These are phyloP conservation scores for Leccinum broughii DNA, from an alignment of 768 basidiomycete species.

Conservation along the genomic window DNA sequence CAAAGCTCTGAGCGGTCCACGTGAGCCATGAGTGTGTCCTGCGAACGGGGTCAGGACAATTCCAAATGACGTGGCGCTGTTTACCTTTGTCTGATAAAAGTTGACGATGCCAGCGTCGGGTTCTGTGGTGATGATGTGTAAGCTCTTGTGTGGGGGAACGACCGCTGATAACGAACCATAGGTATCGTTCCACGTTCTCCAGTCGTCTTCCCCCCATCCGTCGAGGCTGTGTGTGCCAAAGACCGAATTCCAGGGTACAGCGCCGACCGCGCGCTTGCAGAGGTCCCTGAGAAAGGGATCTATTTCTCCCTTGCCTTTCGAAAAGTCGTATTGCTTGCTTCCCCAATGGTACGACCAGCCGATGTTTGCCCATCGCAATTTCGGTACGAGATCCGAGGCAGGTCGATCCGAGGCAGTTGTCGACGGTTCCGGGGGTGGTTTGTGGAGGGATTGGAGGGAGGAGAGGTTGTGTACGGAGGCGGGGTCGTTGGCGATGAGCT, in stretches of 20 bases:
- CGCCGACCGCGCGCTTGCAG: conserved; percentile 61
- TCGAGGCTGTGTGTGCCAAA: conserved; percentile 42
- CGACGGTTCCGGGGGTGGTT: conserved; percentile 67
- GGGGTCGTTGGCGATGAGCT: conserved; percentile 72
- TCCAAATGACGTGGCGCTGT: background rate
- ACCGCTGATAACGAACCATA: conserved; percentile 58
- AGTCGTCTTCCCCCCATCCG: conserved; percentile 60
- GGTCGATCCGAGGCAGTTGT: conserved; percentile 49
- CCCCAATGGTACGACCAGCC: conserved; percentile 98
- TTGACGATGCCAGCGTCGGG: conserved; percentile 98
- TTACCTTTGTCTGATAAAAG: conserved; percentile 81
- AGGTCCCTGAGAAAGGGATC: conserved; percentile 53
- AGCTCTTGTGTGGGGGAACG: conserved; percentile 1
- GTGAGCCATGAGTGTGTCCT: too few species aligned
- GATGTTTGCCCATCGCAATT: conserved; percentile 93
- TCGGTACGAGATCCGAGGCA: conserved; percentile 61
- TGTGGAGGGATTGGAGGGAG: conserved; percentile 53
- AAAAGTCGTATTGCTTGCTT: conserved; percentile 91
- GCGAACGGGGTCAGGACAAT: background rate
- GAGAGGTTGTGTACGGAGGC: conserved; percentile 58
- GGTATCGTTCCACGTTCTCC: conserved; percentile 71
- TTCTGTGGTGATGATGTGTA: conserved; percentile 43
- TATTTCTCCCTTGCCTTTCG: conserved; percentile 63
- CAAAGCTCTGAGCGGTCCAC: too few species aligned
- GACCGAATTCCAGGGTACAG: conserved; percentile 71